Evolutionary conservation across 1,284 basidiomycete genomes (phyloP).

Genomic region (Sanghuangporus sanghuang): DNA sequence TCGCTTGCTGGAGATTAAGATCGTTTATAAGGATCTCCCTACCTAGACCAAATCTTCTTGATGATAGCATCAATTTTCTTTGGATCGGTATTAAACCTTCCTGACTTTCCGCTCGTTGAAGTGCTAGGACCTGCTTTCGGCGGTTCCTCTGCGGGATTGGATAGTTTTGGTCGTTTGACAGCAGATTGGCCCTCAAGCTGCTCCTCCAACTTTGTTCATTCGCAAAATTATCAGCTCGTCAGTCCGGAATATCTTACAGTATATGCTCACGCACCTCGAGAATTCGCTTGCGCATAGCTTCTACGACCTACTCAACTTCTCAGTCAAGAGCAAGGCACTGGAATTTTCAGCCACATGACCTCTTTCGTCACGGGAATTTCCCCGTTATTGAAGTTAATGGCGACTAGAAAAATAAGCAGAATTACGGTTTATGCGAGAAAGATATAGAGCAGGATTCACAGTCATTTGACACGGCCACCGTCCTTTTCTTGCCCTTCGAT

Average conservation of each 20-base stretch:
- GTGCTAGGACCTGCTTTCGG: slow-evolving; percentile 19
- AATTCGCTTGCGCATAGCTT: slow-evolving; percentile 34
- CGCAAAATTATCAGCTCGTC: background rate
- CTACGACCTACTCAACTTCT: slow-evolving; percentile 26
- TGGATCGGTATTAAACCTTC: slow-evolving; percentile 30
- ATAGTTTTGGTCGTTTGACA: slow-evolving; percentile 27
- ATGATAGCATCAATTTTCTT: slow-evolving; percentile 36
- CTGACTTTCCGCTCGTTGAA: slow-evolving; percentile 20
- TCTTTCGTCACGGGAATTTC: slow-evolving; percentile 10
- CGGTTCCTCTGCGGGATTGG: slow-evolving; percentile 12
- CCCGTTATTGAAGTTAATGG: slow-evolving; percentile 7
- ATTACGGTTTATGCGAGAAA: background rate
- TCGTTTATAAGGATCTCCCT: slow-evolving; percentile 8
- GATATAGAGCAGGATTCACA: background rate
- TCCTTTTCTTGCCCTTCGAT: slow-evolving; percentile 10
- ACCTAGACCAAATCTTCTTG: slow-evolving; percentile 31
- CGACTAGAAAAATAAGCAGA: background rate
- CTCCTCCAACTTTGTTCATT: slow-evolving; percentile 31
- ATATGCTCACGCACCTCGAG: slow-evolving; percentile 24
- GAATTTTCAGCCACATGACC: background rate
- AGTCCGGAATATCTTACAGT: background rate
- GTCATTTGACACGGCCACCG: slow-evolving; percentile 3
- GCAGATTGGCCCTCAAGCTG: slow-evolving; percentile 29
- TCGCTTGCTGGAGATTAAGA: background rate
- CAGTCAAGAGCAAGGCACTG: background rate